Conservation (phyloP, 2,329 filamentous ascomycete genomes). For the Xylaria digitata region DNA sequence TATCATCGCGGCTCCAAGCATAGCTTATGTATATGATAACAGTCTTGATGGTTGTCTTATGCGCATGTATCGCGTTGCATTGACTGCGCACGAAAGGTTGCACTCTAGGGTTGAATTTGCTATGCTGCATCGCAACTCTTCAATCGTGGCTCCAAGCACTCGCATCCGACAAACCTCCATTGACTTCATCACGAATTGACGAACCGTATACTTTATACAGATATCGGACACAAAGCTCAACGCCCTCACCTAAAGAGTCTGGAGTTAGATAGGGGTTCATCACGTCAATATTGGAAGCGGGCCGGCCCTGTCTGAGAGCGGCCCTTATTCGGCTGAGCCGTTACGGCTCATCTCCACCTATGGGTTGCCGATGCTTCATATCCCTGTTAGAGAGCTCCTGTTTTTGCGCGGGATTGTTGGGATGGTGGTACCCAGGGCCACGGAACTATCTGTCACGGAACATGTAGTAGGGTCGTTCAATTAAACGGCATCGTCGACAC, state of each 20-base stretch:
- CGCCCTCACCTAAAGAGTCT: conserved; percentile 2
- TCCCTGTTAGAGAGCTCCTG: too few species aligned
- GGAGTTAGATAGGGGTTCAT: conserved; percentile 6
- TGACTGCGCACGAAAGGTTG: conserved; percentile 3
- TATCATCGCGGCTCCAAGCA: background rate
- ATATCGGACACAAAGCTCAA: background rate
- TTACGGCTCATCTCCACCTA: conserved; percentile 1
- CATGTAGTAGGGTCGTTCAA: background rate
- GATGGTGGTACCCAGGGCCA: conserved; percentile 1
- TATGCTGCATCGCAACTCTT: background rate
- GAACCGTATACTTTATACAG: background rate
- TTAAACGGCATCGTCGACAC: background rate
- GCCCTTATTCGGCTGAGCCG: conserved; percentile 2
- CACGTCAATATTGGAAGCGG: conserved; percentile 4
- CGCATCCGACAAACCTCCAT: background rate
- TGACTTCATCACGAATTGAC: conserved; percentile 2
- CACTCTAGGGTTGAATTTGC: background rate
- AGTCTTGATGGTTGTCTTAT: background rate
- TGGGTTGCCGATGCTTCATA: background rate
- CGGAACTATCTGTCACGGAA: conserved; percentile 10
- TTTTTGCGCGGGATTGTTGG: too few species aligned
- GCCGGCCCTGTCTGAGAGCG: conserved; percentile 6
- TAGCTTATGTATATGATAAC: conserved; percentile 3
- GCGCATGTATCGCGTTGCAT: conserved; percentile 25
- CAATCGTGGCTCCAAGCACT: background rate